Percentiles rank a stretch among this genome's conserved stretches.
Evolutionary conservation across 2,329 filamentous ascomycete genomes (phyloP).

Genomic region (Nannizzia gypsea): DNA sequence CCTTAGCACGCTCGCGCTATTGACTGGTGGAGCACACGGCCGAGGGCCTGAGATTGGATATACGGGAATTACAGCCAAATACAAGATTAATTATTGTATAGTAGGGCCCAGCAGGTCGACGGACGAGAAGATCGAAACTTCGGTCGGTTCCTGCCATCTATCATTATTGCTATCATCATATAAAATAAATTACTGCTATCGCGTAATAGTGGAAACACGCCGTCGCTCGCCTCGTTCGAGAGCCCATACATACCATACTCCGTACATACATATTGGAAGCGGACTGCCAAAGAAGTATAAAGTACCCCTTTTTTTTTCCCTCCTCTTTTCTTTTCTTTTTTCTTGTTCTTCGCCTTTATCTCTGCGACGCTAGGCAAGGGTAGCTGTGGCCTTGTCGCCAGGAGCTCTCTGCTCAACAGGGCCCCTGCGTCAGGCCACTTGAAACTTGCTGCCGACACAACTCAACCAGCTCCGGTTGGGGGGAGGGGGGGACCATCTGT

Average conservation of each 20-base stretch:
- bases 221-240: not conserved
- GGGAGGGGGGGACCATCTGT: not conserved
- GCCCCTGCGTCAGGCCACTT: not conserved
- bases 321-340: not conserved
- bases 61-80: not conserved
- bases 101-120: too few relatives aligned
- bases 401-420: not conserved
- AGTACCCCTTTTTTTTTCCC: not conserved
- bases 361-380: conserved; percentile 3
- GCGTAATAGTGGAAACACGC: conserved; percentile 4
- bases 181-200: conserved; percentile 1
- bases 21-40: not conserved
- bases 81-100: too few relatives aligned
- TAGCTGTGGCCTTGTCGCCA: conserved; percentile 6
- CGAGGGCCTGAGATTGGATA: too few relatives aligned
- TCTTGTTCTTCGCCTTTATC: not conserved
- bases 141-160: not conserved
- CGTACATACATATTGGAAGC: too few relatives aligned
- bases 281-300: too few relatives aligned
- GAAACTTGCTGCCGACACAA: not conserved
- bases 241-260: too few relatives aligned
- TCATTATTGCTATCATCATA: too few relatives aligned
- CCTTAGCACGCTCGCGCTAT: not conserved
- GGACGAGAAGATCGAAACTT: not conserved
- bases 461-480: too few relatives aligned